Base-by-base conservation (phyloP, 805 yeast species). In the Sungouiozyma intestinalis region DNA sequence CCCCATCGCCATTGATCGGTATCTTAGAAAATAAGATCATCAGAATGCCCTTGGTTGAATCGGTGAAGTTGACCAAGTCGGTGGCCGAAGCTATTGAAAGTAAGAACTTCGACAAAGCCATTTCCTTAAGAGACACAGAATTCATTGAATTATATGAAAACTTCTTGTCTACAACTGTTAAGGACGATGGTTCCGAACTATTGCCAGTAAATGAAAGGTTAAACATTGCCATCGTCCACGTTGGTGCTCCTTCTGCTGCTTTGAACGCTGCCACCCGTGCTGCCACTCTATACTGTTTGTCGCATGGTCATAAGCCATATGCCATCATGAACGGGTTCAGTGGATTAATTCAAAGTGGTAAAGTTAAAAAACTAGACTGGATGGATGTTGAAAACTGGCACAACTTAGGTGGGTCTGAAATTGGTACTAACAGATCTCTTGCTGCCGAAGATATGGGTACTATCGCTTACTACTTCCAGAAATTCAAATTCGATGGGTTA, bases 171-270 rank as follows among this genome's bases (percentile, higher is more conserved):
- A 76, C 85, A 53, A 78, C 84, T 46, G 69, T 76, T 35, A 75
- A 78, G 39, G 84, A 82, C 57, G 81, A 79, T 60, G 78, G 75
- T 42, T 69, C 75, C 31, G 76, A 77, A 40, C 48, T 68, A 4
- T 66, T 81, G 49, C 86, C 92, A 7, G 71, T 63, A 16, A 73
- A 67, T 17, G 67, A 82, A 55, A 69, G 81, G 46, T 70, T 81
- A 52, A 82, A 77, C 53, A 74, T 88, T 51, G 98, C 92, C 42
- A 80, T 92, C 47, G 73, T 92, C 41, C 85, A 87, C 57, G 84
- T 90, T 36, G 98, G 98, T 52, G 98, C 98, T 0, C 96, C 98
- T 18, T 90, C 97, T 11, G 95, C 95, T 40, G 97, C 95, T 38
- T 74, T 92, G 79, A 92, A 92, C 59, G 77, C 92, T 47, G 96